A percentile compares a stretch with the other conserved stretches of the same genome.
These are phyloP conservation scores for Cyberlindnera subsufficiens DNA, from an alignment of 805 yeast species.

Conservation along the genomic window DNA sequence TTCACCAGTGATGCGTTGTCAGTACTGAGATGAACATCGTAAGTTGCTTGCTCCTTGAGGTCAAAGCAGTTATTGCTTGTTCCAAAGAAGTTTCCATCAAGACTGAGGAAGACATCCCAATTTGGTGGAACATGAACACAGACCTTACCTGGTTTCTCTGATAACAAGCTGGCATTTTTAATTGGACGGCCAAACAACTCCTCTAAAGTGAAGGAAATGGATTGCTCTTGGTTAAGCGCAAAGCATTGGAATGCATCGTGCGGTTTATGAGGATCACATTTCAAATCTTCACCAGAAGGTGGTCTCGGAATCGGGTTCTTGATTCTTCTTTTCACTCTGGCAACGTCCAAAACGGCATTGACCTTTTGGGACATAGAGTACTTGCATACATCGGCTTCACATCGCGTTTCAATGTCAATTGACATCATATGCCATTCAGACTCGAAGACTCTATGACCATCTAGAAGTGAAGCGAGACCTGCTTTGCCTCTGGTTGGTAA, in stretches of 20 bases:
- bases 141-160: constrained; percentile 36
- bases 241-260: constrained; percentile 67
- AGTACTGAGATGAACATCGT: constrained; percentile 32
- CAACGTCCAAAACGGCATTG: constrained; percentile 67
- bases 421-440: constrained; percentile 94
- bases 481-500: constrained; percentile 90
- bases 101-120: constrained; percentile 41
- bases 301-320: constrained; percentile 78
- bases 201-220: constrained; percentile 45
- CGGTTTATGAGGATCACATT: constrained; percentile 65
- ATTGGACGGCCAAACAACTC: constrained; percentile 68
- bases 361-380: constrained; percentile 59
- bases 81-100: constrained; percentile 24
- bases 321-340: constrained; percentile 56
- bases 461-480: constrained; percentile 78
- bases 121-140: constrained; percentile 37
- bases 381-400: constrained; percentile 39
- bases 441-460: constrained; percentile 87
- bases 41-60: constrained; percentile 17
- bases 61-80: constrained; percentile 33
- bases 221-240: constrained; percentile 53
- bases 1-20: constrained; percentile 38
- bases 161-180: constrained; percentile 57
- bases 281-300: constrained; percentile 55
- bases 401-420: constrained; percentile 63